Evolutionary conservation across 805 yeast species (phyloP), one percentile per base, ranked within the genome.

Genomic region (Starmerella asiatica): DNA sequence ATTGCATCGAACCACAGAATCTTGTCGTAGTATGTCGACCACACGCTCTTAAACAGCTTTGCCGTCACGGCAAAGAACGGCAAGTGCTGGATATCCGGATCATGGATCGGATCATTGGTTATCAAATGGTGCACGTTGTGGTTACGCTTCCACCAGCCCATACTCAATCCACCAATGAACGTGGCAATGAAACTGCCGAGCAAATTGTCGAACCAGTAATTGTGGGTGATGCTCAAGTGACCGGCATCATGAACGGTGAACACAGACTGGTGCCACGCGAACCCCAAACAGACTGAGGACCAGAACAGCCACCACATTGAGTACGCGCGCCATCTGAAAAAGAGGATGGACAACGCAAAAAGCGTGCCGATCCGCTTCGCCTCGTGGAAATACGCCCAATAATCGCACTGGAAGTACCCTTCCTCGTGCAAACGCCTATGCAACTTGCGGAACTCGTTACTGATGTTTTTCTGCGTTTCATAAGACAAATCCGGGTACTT

Each of bases 61-160:
- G 80, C 67, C 39, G 85, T 76, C 16, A 84, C 93, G 2, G 94
- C 93, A 56, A 84, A 84, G 52, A 84, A 84, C 1, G 95, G 95
- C 47, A 84, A 58, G 60, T 84, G 94, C 59, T 84, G 95, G 55
- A 84, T 85, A 60, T 84, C 95, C 0, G 95, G 95, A 53, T 84
- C 95, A 55, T 85, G 94, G 2, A 79, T 79, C 0, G 95, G 94
- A 55, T 84, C 94, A 58, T 84, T 84, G n/a, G 94, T 80, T 39
- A 84, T 69, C 37, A 84, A 61, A 56, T 84, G 95, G 59, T 84
- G 95, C n/a, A 84, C 93, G 56, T 84, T 84, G 60, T 84, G 95
- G 58, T 81, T 84, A 38, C 86, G 67, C 52, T 84, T 85, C 95
- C 95, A 84, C 95, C 95, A 84, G 2, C 94, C 93, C 17, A 83